Percentiles rank a stretch among this genome's conserved stretches.
Evolutionary conservation across 306 rosid genomes (phyloP).

Genomic region (Quercus engelmannii): DNA sequence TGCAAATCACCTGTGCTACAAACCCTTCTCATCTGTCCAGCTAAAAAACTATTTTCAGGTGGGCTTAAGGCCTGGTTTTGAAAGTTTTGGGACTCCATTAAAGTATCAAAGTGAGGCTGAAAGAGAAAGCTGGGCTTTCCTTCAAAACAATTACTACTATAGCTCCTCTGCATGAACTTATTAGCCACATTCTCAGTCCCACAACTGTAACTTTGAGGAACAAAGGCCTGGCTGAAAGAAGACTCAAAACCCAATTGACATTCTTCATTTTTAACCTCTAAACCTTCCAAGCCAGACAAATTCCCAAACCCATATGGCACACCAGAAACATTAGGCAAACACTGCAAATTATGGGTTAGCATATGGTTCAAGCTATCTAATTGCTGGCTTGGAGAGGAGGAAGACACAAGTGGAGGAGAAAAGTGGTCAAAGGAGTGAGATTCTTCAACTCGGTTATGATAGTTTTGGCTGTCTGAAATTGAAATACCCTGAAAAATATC

Average conservation of each 20-base stretch:
- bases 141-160: constrained; percentile 57
- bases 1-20: constrained; percentile 82
- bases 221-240: constrained; percentile 20
- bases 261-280: constrained; percentile 64
- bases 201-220: constrained; percentile 52
- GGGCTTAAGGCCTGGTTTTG: constrained; percentile 38
- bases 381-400: constrained; percentile 50
- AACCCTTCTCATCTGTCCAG: constrained; percentile 52
- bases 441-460: constrained; percentile 27
- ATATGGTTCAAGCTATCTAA: constrained; percentile 37
- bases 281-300: constrained; percentile 34
- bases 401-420: constrained; percentile 36
- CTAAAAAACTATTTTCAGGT: constrained; percentile 38
- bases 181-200: constrained; percentile 40
- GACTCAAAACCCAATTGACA: constrained; percentile 36
- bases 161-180: constrained; percentile 68
- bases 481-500: constrained; percentile 34
- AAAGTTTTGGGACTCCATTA: constrained; percentile 39
- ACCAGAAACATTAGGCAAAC: constrained; percentile 6
- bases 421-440: constrained; percentile 33
- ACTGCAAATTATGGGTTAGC: constrained; percentile 20
- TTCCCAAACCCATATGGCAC: constrained; percentile 29
- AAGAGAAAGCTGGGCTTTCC: constrained; percentile 44
- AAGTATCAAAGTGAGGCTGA: constrained; percentile 36
- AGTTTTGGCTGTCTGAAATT: constrained; percentile 23